A percentile compares a stretch with the other conserved stretches of the same genome.
phyloP scores from a whole-genome alignment of 495 filamentous ascomycete species.

The Letharia columbiana region DNA sequence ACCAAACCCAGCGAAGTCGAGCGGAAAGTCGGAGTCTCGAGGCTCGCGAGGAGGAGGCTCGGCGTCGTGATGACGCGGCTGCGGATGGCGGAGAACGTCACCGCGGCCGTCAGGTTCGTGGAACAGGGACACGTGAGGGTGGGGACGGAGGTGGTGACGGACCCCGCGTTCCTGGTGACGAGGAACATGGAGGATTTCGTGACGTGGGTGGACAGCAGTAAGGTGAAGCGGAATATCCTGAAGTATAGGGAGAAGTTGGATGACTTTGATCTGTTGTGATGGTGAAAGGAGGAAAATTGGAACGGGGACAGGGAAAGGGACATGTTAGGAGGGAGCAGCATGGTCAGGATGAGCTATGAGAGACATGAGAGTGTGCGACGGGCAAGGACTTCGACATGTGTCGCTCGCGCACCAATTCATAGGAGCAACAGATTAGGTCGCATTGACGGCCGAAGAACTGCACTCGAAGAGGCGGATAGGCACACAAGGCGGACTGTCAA shows the following conservation, averaged over 20 bases:
- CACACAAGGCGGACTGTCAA: neutral
- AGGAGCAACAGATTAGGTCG: neutral
- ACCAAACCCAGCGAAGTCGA: slow-evolving; percentile 75
- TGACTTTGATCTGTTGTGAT: slow-evolving; percentile 83
- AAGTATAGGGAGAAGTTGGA: slow-evolving; percentile 90
- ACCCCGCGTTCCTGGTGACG: slow-evolving; percentile 50
- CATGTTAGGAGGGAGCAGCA: neutral
- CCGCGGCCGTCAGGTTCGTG: slow-evolving; percentile 72
- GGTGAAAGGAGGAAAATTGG: neutral
- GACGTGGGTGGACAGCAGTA: slow-evolving; percentile 91
- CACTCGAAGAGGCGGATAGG: neutral
- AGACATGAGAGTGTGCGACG: too few species aligned
- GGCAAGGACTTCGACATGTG: neutral
- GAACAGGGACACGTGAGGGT: slow-evolving; percentile 95
- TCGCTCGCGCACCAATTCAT: neutral
- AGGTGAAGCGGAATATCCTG: slow-evolving; percentile 93
- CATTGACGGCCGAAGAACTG: neutral
- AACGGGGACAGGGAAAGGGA: neutral
- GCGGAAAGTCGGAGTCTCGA: slow-evolving; percentile 73
- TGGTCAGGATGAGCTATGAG: too few species aligned
- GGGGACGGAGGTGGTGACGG: slow-evolving; percentile 81
- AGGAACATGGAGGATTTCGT: slow-evolving; percentile 92
- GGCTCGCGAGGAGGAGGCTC: slow-evolving; percentile 70
- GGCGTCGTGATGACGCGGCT: slow-evolving; percentile 81
- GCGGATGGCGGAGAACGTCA: slow-evolving; percentile 82